Conservation (phyloP, 1,284 basidiomycete genomes). For the Puccinia horiana region DNA sequence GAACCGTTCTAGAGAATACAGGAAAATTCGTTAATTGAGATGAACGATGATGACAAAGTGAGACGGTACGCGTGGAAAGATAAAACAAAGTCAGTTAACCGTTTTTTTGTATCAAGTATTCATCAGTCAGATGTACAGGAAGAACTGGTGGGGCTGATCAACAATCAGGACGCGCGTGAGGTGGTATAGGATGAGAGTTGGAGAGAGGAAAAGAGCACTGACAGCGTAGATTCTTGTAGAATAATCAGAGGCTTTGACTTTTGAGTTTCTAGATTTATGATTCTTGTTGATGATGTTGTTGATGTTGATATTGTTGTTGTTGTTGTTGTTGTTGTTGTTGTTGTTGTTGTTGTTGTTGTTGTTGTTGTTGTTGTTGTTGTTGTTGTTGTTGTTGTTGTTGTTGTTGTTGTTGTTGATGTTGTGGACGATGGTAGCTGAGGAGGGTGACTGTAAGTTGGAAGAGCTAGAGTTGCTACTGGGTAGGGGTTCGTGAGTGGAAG, state of each 20-base stretch:
- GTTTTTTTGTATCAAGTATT: too few relatives aligned
- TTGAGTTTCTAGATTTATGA: neutral
- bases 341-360: neutral
- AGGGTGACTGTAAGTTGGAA: neutral
- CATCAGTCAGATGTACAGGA: too few relatives aligned
- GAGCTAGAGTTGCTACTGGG: neutral
- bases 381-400: neutral
- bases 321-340: neutral
- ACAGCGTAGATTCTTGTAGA: neutral
- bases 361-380: neutral
- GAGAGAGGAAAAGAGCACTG: neutral
- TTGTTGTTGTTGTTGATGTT: neutral
- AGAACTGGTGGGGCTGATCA: too few relatives aligned
- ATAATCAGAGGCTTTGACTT: neutral
- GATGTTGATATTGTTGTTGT: neutral
- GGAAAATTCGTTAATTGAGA: neutral
- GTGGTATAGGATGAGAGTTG: neutral
- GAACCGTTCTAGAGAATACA: slow-evolving; percentile 16
- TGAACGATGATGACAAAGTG: too few relatives aligned
- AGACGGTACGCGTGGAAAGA: too few relatives aligned
- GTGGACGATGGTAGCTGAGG: neutral
- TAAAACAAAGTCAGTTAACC: too few relatives aligned
- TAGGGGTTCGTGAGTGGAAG: neutral
- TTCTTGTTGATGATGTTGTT: neutral
- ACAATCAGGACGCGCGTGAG: too few relatives aligned